Evolutionary conservation across 257 asterid species (phyloP), one percentile per base, ranked within the genome.

Genomic region (Marsdenia floribunda): DNA sequence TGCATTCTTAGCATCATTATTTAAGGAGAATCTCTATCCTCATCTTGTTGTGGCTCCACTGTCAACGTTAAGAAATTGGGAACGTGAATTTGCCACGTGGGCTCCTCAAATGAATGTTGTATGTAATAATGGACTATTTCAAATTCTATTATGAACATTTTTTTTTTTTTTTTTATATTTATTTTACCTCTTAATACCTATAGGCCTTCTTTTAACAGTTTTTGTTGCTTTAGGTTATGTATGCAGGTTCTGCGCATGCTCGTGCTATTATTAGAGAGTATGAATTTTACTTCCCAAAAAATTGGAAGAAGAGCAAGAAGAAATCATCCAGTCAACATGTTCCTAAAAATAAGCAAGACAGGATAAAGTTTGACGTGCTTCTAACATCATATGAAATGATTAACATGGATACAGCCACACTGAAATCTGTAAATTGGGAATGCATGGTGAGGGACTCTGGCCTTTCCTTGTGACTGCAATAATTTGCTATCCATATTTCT

Each of bases 81-180:
- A 95, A 75, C 97, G 99, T 73, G 99, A 95, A 84, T 95, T 95
- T 85, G 93, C 98, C 81, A 86, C 90, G 71, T 95, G 99, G 99
- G 98, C 99, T 77, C 99, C 99, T 75, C 98, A 95, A 55, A 86
- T 95, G 96, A 95, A 95, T 87, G 98, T 95, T 74, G 99, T 95
- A 88, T 86, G 99, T 88, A 84, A 71, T 44, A 75, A 76, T 68
- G 61, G 52, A 63, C 14, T 10, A 71, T 69, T 44, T 66, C 18
- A 42, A 52, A 18, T 50, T 74, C 5, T 70, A 13, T n/a, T 35
- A 21, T 16, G 7, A 14, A 44, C 22, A 50, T 71, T 49, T 16
- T 49, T 16, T 29, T 53, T 53, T n/a, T n/a, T n/a, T n/a, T n/a
- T n/a, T n/a, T n/a, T n/a, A n/a, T n/a, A n/a, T n/a, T n/a, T n/a